These are phyloP conservation scores for Myxozyma udenii DNA, from an alignment of 805 yeast species.

Conservation along the genomic window DNA sequence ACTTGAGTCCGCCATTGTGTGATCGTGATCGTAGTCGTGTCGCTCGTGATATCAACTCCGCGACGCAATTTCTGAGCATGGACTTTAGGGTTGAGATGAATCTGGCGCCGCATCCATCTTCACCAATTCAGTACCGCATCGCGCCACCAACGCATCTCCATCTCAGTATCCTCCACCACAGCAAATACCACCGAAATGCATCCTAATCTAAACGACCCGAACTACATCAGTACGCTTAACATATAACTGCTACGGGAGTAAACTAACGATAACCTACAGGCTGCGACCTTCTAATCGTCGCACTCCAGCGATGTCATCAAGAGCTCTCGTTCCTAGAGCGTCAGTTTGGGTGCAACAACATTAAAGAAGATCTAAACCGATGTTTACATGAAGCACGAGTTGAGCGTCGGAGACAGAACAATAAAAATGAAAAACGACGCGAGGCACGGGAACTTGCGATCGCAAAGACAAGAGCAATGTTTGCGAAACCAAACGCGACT, in stretches of 20 bases:
- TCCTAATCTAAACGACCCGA: slow-evolving; percentile 31
- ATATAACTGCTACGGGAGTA: background rate
- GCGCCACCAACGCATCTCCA: too few relatives aligned
- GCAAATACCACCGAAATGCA: slow-evolving; percentile 25
- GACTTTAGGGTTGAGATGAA: too few relatives aligned
- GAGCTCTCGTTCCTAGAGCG: slow-evolving; percentile 64
- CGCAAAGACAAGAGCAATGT: too few relatives aligned
- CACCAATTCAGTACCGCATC: too few relatives aligned
- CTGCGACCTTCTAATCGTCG: slow-evolving; percentile 79
- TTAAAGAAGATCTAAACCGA: slow-evolving; percentile 70
- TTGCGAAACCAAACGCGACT: too few relatives aligned
- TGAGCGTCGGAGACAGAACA: slow-evolving; percentile 63
- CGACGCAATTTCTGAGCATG: too few relatives aligned
- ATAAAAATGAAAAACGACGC: slow-evolving; percentile 42
- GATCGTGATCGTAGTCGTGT: too few relatives aligned
- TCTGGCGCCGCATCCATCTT: too few relatives aligned
- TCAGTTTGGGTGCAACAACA: slow-evolving; percentile 79
- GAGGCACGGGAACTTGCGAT: background rate
- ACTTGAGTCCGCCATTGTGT: background rate
- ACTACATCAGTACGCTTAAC: slow-evolving; percentile 22
- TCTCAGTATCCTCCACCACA: too few relatives aligned
- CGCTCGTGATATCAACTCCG: too few relatives aligned
- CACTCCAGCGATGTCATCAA: slow-evolving; percentile 84
- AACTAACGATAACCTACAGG: slow-evolving; percentile 40
- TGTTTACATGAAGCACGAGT: slow-evolving; percentile 80